Base-by-base conservation (phyloP, 768 basidiomycete genomes). In the Fistulinella prunicolor region DNA sequence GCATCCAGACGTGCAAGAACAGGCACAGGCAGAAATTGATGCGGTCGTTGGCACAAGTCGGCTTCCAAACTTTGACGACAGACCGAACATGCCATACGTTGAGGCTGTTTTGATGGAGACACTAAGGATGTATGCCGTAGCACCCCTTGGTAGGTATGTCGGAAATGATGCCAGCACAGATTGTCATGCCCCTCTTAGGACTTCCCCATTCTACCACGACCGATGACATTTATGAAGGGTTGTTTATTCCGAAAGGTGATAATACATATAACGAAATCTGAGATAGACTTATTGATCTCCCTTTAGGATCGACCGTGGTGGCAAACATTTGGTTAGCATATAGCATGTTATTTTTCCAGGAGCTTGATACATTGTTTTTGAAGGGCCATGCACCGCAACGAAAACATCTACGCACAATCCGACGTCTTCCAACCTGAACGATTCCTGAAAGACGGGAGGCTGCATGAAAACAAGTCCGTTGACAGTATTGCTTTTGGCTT, bases 351-450 rank as follows among this genome's bases (percentile, higher is more conserved):
- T 34, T 9, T 37, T 42, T 17, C 6, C 37, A 17, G 9, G 23
- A 9, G 9, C 17, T n/a, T 40, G 41, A 55, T 32, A 14, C 22
- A 30, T 47, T 14, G 6, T 21, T 30, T 35, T 13, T 10, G 5
- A 43, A 57, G 61, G 60, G 49, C 51, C 4, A 61, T 61, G 28
- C 3, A 41, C 21, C 56, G 26, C 14, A 19, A 59, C 42, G 37
- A 42, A 32, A 32, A 49, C 4, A 24, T 21, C 3, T 61, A 51
- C 35, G 47, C 61, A 4, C 55, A 64, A 13, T 55, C 62, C 3
- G 40, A 61, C 6, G 43, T 35, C 9, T 69, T 71, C 55, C 61
- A 57, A 30, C 69, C 66, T 6, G 68, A 69, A 47, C 56, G 69
- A 16, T 70, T 60, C 46, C 41, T 69, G 8, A 39, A 42, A 20